Base-by-base conservation (phyloP, 2,329 filamentous ascomycete genomes). In the Teratosphaeria gauchensis region DNA sequence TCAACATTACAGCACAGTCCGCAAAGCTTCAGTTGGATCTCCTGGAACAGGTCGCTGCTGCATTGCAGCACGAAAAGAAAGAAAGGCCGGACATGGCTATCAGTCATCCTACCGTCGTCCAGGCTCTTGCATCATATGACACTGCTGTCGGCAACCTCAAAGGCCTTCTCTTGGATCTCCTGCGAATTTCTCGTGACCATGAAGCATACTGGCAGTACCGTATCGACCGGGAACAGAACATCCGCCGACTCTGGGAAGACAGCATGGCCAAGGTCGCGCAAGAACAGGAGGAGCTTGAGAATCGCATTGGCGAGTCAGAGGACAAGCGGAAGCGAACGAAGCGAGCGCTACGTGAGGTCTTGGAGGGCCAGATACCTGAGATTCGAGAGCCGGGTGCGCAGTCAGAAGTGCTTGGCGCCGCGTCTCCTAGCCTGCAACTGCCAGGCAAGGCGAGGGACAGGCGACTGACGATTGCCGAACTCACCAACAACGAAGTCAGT, bases 141-240 rank as follows among this genome's bases (percentile, higher is more conserved):
- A 87, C 87, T 19, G 92, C 92, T 0, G 90, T 97, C 59, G 86
- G 86, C 63, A 96, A 92, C 68, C 78, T 99, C 62, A 91, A 92
- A 61, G 86, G 84, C 1, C 81, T 97, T 8, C 82, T 97, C 59
- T 87, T 89, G 21, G 91, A 96, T 71, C 80, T 99, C 8, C 79
- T 96, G 53, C 90, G 92, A 55, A 97, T 99, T 68, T 92, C 92
- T 8, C 87, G 89, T 67, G 94, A 99, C 70, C 88, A 95, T 56
- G 94, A 99, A 73, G 86, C 90, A 0, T 96, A 95, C 72, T 99
- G 94, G 94, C 92, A 97, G 73, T 95, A 95, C 71, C 86, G 92
- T 14, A 79, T 99, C 48, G 92, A 96, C 65, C 87, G 91, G 57
- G 94, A 99, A 75, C 86, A 87, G 51, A 90, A 96, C 71, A 87